Evolutionary conservation across 495 filamentous ascomycete species (phyloP), one percentile per base, ranked within the genome.

Genomic region (Aspergillus taichungensis): DNA sequence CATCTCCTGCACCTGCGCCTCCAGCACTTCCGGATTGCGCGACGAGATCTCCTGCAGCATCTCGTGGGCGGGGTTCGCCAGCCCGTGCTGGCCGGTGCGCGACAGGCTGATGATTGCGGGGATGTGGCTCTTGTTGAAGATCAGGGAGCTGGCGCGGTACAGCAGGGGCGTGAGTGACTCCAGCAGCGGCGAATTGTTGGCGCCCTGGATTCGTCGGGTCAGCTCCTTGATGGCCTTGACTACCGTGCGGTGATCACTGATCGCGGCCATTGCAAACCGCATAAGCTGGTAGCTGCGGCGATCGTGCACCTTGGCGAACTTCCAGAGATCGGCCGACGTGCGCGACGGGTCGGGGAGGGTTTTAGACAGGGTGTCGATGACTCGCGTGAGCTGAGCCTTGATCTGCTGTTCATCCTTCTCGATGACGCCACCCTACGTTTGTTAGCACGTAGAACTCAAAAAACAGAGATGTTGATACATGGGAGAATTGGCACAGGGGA

Each of bases 61-160:
- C 57, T 95, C 88, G 51, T 96, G 89, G 6, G 92, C 92, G 0
- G 85, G 77, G 7, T 75, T 65, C 11, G 84, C 85, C 48, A 97
- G 66, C 1, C 77, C 77, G 33, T 88, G 77, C 51, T 88, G 83
- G 56, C 95, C 84, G 3, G 81, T 85, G 48, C 85, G 79, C 0
- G 88, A 87, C 50, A 84, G 84, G 45, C 86, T 82, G 73, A 96
- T 86, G 51, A 96, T 88, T 1, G 87, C 80, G 2, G 90, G 81
- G 8, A 97, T 82, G 53, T 97, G 91, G 57, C 89, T 95, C 47
- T 84, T 81, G 67, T 97, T 99, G 67, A 91, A 95, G 37, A 95
- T 71, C 31, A 97, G 73, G 37, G 85, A 83, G 30, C 85, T 81
- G 37, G 81, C 80, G 30, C 89, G 81, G 54, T 94, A 95, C 11